Evolutionary conservation across 1,284 basidiomycete species (phyloP).

Genomic region (Thecaphora thlaspeos): DNA sequence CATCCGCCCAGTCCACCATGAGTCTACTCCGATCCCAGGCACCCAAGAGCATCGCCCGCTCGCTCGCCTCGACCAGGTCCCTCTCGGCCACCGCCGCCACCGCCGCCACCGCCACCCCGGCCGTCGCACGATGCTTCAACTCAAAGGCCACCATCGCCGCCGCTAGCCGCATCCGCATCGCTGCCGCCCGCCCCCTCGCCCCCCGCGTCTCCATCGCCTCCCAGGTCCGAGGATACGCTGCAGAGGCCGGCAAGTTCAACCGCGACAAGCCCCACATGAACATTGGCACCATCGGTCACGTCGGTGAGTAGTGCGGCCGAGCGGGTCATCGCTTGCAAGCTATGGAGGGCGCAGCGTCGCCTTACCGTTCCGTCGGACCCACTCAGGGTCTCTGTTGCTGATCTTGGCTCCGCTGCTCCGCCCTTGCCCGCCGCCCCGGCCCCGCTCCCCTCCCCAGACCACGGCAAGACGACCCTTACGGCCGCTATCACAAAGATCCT

Average conservation of each 20-base stretch:
- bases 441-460: constrained; percentile 33
- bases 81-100: constrained; percentile 1
- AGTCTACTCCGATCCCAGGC: constrained; percentile 39
- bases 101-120: neutral
- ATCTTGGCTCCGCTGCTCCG: too few species aligned
- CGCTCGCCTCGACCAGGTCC: constrained; percentile 28
- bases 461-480: constrained; percentile 82
- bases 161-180: constrained; percentile 19
- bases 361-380: too few species aligned
- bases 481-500: constrained; percentile 98
- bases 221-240: constrained; percentile 60
- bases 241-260: constrained; percentile 72
- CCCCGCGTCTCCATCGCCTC: constrained; percentile 31
- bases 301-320: constrained; percentile 44
- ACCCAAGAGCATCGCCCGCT: constrained; percentile 13
- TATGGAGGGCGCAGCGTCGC: too few species aligned
- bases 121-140: neutral
- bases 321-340: too few species aligned
- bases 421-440: too few species aligned
- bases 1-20: too few species aligned
- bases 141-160: neutral
- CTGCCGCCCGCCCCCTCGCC: constrained; percentile 13
- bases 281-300: constrained; percentile 61
- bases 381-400: too few species aligned
- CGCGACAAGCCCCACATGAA: constrained; percentile 91